These are phyloP conservation scores for Russula griseocarnosa DNA, from an alignment of 768 basidiomycete species.

Conservation along the genomic window DNA sequence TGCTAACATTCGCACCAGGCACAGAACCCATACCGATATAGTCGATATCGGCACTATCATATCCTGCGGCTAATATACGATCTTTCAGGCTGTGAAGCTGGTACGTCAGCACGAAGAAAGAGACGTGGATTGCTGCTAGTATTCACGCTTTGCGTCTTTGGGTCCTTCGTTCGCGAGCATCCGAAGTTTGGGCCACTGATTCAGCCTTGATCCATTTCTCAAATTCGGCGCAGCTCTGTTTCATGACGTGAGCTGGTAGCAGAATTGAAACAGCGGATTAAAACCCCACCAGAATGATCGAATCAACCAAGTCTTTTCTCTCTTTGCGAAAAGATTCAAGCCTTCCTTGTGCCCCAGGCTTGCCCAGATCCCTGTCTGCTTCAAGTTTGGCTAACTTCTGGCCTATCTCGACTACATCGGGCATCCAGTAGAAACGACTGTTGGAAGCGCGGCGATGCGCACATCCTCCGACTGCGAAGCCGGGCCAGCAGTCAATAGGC, in stretches of 20 bases:
- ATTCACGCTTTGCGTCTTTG: conserved; percentile 20
- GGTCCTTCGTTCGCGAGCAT: not conserved
- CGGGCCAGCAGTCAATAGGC: not conserved
- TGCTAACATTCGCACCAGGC: conserved; percentile 18
- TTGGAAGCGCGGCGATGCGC: conserved; percentile 18
- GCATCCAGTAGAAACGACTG: conserved; percentile 25
- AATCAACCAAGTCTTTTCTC: conserved; percentile 11
- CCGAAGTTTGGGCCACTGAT: not conserved
- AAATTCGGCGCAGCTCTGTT: conserved; percentile 16
- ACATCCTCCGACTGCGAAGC: conserved; percentile 24
- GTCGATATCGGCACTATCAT: conserved; percentile 21
- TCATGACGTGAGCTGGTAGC: not conserved
- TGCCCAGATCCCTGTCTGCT: conserved; percentile 10
- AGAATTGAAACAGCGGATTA: not conserved
- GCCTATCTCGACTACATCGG: conserved; percentile 18
- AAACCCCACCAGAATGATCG: conserved; percentile 12
- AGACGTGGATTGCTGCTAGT: not conserved
- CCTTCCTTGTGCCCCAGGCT: conserved; percentile 14
- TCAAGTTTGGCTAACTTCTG: conserved; percentile 14
- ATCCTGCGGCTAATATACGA: conserved; percentile 17
- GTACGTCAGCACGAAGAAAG: not conserved
- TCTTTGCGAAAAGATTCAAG: conserved; percentile 20
- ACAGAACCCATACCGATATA: not conserved
- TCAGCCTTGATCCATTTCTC: conserved; percentile 20
- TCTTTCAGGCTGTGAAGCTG: conserved; percentile 9